These are phyloP conservation scores for Candida pseudoglaebosa DNA, from an alignment of 805 yeast genomes.

Conservation along the genomic window DNA sequence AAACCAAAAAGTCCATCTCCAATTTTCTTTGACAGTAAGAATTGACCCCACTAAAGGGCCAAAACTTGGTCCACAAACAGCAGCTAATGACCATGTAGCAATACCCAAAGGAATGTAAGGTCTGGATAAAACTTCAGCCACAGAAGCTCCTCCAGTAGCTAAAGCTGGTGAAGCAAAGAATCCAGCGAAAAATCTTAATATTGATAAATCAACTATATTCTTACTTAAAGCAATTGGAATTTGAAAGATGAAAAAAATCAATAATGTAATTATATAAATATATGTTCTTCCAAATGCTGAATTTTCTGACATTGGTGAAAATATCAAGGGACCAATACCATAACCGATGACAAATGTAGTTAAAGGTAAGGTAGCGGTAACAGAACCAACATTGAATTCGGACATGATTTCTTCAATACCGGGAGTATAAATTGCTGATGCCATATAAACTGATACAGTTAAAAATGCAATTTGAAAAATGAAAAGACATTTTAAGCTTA, in stretches of 20 bases:
- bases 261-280: conserved; percentile 44
- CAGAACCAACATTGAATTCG: conserved; percentile 43
- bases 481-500: conserved; percentile 33
- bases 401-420: conserved; percentile 41
- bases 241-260: conserved; percentile 48
- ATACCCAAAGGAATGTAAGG: conserved; percentile 45
- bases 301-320: conserved; percentile 57
- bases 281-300: conserved; percentile 51
- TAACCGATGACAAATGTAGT: conserved; percentile 57
- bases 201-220: conserved; percentile 48
- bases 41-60: conserved; percentile 59
- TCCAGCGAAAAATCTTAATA: conserved; percentile 52
- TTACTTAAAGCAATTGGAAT: conserved; percentile 51
- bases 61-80: conserved; percentile 50
- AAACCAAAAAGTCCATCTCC: conserved; percentile 53
- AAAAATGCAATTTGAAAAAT: conserved; percentile 39
- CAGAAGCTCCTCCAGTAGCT: conserved; percentile 56
- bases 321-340: conserved; percentile 56
- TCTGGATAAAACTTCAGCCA: conserved; percentile 45
- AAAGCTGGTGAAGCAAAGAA: conserved; percentile 53
- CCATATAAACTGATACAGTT: conserved; percentile 52
- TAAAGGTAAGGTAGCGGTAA: conserved; percentile 48
- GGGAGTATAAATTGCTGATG: conserved; percentile 55
- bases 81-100: conserved; percentile 51
- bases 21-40: conserved; percentile 36